Base-by-base conservation (phyloP, 2,329 filamentous ascomycete genomes). In the Sporothrix dimorphospora region DNA sequence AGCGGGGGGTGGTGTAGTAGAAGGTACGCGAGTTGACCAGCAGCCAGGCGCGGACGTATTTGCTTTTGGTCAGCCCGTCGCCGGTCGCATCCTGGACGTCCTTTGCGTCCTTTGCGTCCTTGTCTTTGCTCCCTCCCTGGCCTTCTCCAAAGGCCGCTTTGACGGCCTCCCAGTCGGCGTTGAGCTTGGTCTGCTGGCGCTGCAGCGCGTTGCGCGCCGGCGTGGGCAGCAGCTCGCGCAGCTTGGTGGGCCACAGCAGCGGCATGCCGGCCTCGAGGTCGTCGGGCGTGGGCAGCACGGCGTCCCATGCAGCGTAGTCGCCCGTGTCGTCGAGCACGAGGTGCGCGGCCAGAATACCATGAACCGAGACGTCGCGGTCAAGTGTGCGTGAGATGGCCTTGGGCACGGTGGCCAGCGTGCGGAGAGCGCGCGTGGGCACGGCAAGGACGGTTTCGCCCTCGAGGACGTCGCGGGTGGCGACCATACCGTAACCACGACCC, bases 401-500 rank as follows among this genome's bases (percentile, higher is more conserved):
- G 8, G 88, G 87, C 12, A 91, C 85, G 1, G 86, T 87, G 49
- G 89, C 85, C n/a, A 89, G 82, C 40, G 89, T 91, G 68, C 93
- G 83, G 69, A 96, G 88, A 38, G 88, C 85, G 65, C 81, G 80
- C 53, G 86, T 84, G 11, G 91, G 92, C 0, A 96, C 88, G 72
- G 85, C 84, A 6, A 95, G 84, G 68, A 96, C 81, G 8, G 83
- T 81, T 42, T 72, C 70, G 65, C 77, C 77, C 82, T 92, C 92
- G 82, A 91, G 83, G 73, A 96, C 85, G 16, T 86, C 82, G 38
- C 87, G 85, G 14, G 88, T 90, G 5, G 93, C 91, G 68, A 94
- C 85, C 72, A 97, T 89, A 63, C 94, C 94, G 70, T 96, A 87
- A 38, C 94, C 94, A 71, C 92, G 86, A 1, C 90, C 91, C 6